Evolutionary conservation across 2,329 filamentous ascomycete species (phyloP).

Genomic region (Trichoderma gracile): DNA sequence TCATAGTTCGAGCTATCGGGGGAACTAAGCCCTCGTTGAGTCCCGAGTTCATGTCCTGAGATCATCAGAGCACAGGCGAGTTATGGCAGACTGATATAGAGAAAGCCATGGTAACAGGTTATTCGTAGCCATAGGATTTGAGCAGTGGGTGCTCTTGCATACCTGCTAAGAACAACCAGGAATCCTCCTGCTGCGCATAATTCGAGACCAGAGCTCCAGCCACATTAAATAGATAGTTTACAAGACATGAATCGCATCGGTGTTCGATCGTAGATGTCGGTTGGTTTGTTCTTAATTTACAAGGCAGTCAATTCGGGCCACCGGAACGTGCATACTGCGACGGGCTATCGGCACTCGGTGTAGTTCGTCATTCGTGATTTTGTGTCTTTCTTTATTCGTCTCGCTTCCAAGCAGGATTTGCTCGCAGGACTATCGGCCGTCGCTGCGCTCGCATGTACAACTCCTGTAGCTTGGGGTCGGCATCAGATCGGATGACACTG

Average conservation of each 20-base stretch:
- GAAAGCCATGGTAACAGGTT: not conserved
- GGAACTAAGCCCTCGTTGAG: no score
- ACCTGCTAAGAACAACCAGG: not conserved
- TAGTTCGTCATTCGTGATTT: slow-evolving; percentile 13
- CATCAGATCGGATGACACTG: slow-evolving; percentile 91
- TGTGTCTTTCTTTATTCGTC: slow-evolving; percentile 15
- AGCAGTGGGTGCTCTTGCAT: not conserved
- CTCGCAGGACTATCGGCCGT: slow-evolving; percentile 65
- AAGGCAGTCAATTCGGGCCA: slow-evolving; percentile 16
- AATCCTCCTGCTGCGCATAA: not conserved
- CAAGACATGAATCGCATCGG: slow-evolving; percentile 11
- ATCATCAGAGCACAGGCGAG: no score
- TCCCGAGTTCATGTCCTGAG: no score
- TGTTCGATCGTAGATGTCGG: slow-evolving; percentile 19
- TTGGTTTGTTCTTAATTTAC: slow-evolving; percentile 23
- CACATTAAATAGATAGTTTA: slow-evolving; percentile 11
- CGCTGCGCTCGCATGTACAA: slow-evolving; percentile 74
- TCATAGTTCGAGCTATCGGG: no score
- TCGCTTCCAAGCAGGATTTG: slow-evolving; percentile 42
- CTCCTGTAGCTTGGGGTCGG: slow-evolving; percentile 72
- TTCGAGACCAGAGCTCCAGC: not conserved
- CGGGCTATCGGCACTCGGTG: slow-evolving; percentile 2
- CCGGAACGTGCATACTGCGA: slow-evolving; percentile 7
- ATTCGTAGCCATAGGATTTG: no score
- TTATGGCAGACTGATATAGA: no score